Conservation (phyloP, 2,329 filamentous ascomycete species). For the Ceratocystis papillata region DNA sequence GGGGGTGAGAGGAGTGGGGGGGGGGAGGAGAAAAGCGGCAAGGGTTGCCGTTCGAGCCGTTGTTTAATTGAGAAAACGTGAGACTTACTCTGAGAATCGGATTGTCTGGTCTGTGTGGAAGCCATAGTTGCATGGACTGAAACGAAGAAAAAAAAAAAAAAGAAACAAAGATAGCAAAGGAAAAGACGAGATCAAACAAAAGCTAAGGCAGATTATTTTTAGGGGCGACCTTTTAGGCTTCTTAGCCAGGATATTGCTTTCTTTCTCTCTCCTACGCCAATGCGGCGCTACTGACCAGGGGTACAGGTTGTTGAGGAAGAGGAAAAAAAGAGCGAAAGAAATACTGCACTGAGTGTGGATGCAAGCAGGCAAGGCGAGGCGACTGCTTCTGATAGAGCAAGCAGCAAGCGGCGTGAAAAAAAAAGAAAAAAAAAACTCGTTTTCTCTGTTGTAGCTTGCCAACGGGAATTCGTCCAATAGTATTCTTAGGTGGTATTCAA, state of each 20-base stretch:
- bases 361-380: not conserved
- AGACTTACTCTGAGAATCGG: slow-evolving; percentile 24
- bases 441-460: too few species aligned
- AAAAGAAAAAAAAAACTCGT: not conserved
- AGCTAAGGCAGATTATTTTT: slow-evolving; percentile 1
- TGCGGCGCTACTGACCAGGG: slow-evolving; percentile 10
- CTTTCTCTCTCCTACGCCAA: not conserved
- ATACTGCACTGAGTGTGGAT: too few species aligned
- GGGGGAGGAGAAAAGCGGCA: slow-evolving; percentile 18
- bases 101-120: slow-evolving; percentile 16
- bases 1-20: too few species aligned
- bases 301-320: not conserved
- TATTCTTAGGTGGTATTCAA: too few species aligned
- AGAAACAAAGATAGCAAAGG: not conserved
- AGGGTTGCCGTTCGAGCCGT: slow-evolving; percentile 18
- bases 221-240: not conserved
- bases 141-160: slow-evolving; percentile 10
- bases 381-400: not conserved
- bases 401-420: not conserved
- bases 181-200: not conserved
- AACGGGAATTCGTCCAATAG: too few species aligned
- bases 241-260: not conserved
- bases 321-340: not conserved
- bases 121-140: slow-evolving; percentile 14
- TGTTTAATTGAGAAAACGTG: slow-evolving; percentile 7